These are phyloP conservation scores for Ustilago trichophora DNA, from an alignment of 1,284 basidiomycete genomes.

Conservation along the genomic window DNA sequence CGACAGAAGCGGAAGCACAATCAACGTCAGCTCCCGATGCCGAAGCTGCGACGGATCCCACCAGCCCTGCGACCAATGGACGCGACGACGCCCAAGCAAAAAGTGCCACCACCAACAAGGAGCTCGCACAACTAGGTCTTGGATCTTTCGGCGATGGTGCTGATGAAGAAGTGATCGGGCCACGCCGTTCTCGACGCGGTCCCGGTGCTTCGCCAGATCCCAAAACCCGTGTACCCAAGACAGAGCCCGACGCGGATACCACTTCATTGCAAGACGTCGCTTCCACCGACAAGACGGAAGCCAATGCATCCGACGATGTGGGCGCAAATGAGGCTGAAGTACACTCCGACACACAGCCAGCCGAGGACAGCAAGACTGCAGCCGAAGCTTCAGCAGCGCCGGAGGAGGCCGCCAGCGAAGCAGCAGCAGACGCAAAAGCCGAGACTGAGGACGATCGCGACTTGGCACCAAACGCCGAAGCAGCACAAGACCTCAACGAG, in stretches of 20 bases:
- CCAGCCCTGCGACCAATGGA: not conserved
- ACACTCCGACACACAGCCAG: not conserved
- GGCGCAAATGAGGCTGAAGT: not conserved
- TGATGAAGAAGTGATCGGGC: conserved; percentile 36
- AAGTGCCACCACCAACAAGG: conserved; percentile 36
- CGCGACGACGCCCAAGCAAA: conserved; percentile 10
- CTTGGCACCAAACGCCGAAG: not conserved
- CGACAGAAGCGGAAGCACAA: not conserved
- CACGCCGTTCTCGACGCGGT: conserved; percentile 43
- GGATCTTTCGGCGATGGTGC: conserved; percentile 45
- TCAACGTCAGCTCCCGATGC: conserved; percentile 3
- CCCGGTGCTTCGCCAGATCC: conserved; percentile 43
- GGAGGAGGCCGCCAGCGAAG: conserved; percentile 16
- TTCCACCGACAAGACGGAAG: not conserved
- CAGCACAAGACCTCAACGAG: not conserved
- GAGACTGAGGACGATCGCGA: conserved; percentile 15
- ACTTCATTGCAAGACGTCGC: conserved; percentile 13
- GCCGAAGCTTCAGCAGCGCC: conserved; percentile 7
- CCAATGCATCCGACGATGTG: not conserved
- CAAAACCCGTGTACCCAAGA: conserved; percentile 25
- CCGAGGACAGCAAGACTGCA: not conserved
- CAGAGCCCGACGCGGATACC: conserved; percentile 19
- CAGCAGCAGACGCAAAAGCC: conserved; percentile 2
- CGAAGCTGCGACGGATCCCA: conserved; percentile 1
- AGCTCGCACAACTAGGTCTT: conserved; percentile 51